Evolutionary conservation across 305 asterid species (phyloP), one percentile per base, ranked within the genome.

Genomic region (Fraxinus nigra): DNA sequence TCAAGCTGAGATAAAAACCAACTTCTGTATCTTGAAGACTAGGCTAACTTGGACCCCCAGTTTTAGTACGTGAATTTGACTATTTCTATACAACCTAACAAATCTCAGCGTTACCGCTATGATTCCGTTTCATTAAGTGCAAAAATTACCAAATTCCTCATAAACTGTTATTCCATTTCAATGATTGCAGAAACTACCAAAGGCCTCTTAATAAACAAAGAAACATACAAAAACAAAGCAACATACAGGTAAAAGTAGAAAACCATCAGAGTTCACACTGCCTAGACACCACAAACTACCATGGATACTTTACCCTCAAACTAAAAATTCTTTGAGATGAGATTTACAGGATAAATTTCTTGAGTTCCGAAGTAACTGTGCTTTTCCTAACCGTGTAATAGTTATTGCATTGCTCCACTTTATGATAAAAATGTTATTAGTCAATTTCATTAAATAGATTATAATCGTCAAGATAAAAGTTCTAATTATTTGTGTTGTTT

Each of bases 401-500:
- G 72, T 72, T 65, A 63, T 67, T 18, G 14, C 10, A 9, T 67
- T 26, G 18, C 6, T 67, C 18, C 37, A 28, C 24, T 67, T 67
- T 13, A 67, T 67, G 18, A 28, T 28, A 67, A 28, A 65, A 67
- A 67, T 67, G 35, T 26, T 10, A 26, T 34, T 10, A 28, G 33
- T 65, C 73, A 65, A 16, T 28, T 28, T 4, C 74, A 10, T 67
- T 24, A 67, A 11, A 26, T 28, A 3, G 35, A 67, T 26, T 9
- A 24, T 24, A 67, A 67, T 63, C 33, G 43, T 16, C 48, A 77
- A 63, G 69, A 74, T 75, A 32, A 48, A 72, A 35, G 28, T 78
- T 75, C 73, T 82, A 65, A 80, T 18, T 67, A 34, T 87, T 74
- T 78, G 9, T 69, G 30, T 54, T 51, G 54, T 81, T 84, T 89